Conservation (phyloP, 495 filamentous ascomycete genomes). For the Aspergillus olivimuriae region DNA sequence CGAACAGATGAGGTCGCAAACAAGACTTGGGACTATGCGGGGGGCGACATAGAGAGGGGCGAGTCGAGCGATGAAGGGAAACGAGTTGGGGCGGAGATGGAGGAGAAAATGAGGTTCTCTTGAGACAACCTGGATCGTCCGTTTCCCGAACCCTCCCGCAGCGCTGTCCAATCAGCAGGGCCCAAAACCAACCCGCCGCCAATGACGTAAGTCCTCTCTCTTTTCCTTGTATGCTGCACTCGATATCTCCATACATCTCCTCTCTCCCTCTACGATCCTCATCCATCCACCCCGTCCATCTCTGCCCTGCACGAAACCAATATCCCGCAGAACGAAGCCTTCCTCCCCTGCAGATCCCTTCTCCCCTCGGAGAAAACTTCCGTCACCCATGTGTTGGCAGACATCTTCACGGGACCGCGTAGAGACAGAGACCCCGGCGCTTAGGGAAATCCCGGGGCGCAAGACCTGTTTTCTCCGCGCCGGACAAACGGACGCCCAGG, state of each 20-base stretch:
- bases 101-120: neutral
- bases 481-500: conserved; percentile 6
- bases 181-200: neutral
- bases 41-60: neutral
- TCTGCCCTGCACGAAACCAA: neutral
- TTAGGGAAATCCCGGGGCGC: conserved; percentile 4
- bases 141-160: neutral
- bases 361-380: neutral
- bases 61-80: neutral
- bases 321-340: neutral
- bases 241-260: too few species aligned
- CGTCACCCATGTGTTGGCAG: too few species aligned
- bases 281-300: neutral
- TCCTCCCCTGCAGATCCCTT: neutral
- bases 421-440: too few species aligned
- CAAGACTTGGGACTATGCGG: too few species aligned
- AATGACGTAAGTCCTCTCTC: neutral
- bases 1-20: too few species aligned
- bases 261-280: too few species aligned
- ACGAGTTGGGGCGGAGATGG: neutral
- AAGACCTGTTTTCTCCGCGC: neutral
- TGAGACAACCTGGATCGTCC: neutral
- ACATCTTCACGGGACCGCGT: neutral
- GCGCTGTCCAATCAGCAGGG: neutral
- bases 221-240: too few species aligned